Conservation (phyloP, 2,329 filamentous ascomycete genomes). For the Arachnopeziza araneosa region DNA sequence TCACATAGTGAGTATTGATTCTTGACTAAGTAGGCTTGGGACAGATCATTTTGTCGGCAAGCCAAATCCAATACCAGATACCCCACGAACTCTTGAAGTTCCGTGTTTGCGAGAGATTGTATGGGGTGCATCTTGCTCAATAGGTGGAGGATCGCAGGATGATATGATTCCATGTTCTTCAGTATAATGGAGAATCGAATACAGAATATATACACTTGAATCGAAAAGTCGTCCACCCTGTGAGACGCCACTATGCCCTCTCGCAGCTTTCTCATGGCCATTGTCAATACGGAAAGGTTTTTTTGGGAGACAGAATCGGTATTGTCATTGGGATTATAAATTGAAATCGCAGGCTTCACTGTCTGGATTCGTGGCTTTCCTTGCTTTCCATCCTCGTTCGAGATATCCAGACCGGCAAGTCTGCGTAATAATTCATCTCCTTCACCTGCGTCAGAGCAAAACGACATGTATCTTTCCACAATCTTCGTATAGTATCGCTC, state of each 20-base stretch:
- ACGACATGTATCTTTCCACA: slow-evolving; percentile 81
- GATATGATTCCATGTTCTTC: slow-evolving; percentile 81
- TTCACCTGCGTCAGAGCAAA: slow-evolving; percentile 70
- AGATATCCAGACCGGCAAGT: slow-evolving; percentile 53
- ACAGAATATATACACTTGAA: slow-evolving; percentile 88
- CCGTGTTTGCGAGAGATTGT: slow-evolving; percentile 63
- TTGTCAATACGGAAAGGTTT: slow-evolving; percentile 68
- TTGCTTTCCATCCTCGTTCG: slow-evolving; percentile 15
- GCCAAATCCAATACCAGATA: slow-evolving; percentile 86
- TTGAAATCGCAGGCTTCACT: slow-evolving; percentile 1
- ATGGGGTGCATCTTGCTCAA: slow-evolving; percentile 64
- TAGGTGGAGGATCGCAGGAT: slow-evolving; percentile 77
- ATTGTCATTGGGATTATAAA: slow-evolving; percentile 7
- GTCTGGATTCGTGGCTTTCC: slow-evolving; percentile 8
- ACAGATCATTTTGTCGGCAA: slow-evolving; percentile 72
- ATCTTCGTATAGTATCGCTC: slow-evolving; percentile 84
- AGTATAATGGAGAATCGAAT: slow-evolving; percentile 78
- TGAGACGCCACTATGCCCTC: slow-evolving; percentile 81
- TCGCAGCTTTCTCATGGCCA: slow-evolving; percentile 84
- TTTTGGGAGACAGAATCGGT: slow-evolving; percentile 32
- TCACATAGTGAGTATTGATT: slow-evolving; percentile 58
- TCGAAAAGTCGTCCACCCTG: slow-evolving; percentile 72
- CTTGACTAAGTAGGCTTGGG: slow-evolving; percentile 65
- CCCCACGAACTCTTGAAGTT: slow-evolving; percentile 71
- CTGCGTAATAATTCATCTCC: slow-evolving; percentile 68